Evolutionary conservation across 2,329 filamentous ascomycete species (phyloP).

Genomic region (Nigrograna mackinnonii): DNA sequence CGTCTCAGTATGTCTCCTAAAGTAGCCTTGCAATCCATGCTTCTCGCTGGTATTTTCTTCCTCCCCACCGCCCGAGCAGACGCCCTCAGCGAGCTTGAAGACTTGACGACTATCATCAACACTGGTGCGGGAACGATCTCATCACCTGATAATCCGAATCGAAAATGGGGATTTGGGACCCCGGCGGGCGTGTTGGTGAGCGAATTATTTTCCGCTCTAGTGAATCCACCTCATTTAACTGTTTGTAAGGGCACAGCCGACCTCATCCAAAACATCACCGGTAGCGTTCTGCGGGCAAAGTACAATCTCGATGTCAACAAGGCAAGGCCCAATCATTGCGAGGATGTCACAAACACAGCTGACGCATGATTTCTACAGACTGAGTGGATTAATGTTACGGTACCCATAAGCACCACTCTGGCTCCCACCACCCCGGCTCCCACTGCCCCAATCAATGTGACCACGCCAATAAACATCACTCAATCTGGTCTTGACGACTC

Average conservation of each 20-base stretch:
- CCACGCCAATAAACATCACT: background rate
- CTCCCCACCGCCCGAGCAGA: no score
- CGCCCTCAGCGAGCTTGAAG: slow-evolving; percentile 28
- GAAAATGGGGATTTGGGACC: slow-evolving; percentile 27
- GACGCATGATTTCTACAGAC: background rate
- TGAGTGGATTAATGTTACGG: slow-evolving; percentile 6
- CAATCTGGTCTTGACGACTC: slow-evolving; percentile 3
- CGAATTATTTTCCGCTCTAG: background rate
- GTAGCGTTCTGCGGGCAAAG: slow-evolving; percentile 30
- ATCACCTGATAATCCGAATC: slow-evolving; percentile 26
- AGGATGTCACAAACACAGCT: background rate
- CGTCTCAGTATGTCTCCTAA: no score
- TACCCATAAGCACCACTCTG: background rate
- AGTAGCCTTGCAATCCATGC: no score
- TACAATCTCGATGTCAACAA: slow-evolving; percentile 34
- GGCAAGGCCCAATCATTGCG: slow-evolving; percentile 15
- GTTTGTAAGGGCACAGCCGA: slow-evolving; percentile 29
- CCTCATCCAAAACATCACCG: slow-evolving; percentile 36
- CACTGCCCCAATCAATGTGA: background rate
- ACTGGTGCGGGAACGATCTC: slow-evolving; percentile 31
- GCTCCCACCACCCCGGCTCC: background rate
- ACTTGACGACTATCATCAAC: slow-evolving; percentile 30
- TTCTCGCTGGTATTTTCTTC: no score
- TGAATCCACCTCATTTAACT: background rate
- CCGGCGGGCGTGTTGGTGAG: slow-evolving; percentile 8